These are phyloP conservation scores for Colletotrichum paranaense DNA, from an alignment of 2,329 filamentous ascomycete species.

Conservation along the genomic window DNA sequence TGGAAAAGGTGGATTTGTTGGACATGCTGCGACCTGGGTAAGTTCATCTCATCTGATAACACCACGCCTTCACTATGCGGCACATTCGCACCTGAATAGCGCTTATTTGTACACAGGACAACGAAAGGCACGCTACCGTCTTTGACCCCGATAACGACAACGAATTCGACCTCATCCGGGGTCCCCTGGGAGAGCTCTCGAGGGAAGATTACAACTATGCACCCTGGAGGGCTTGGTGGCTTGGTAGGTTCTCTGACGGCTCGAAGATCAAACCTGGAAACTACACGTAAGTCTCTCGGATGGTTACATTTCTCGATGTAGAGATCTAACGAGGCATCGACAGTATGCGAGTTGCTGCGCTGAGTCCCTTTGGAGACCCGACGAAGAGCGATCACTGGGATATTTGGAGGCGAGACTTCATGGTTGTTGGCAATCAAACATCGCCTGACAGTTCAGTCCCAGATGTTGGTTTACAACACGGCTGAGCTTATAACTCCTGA, in stretches of 20 bases:
- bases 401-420: slow-evolving; percentile 3
- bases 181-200: slow-evolving; percentile 7
- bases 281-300: slow-evolving; percentile 6
- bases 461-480: not conserved
- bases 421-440: not conserved
- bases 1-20: slow-evolving; percentile 52
- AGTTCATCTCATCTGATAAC: not conserved
- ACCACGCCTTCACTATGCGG: no score
- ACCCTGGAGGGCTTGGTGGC: slow-evolving; percentile 26
- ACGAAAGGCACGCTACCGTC: not conserved
- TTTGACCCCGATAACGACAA: slow-evolving; percentile 25
- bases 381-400: slow-evolving; percentile 26
- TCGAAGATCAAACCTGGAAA: slow-evolving; percentile 26
- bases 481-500: not conserved
- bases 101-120: slow-evolving; percentile 2
- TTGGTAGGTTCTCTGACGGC: slow-evolving; percentile 24
- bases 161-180: slow-evolving; percentile 24
- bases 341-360: slow-evolving; percentile 32
- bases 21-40: slow-evolving; percentile 38
- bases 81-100: not conserved
- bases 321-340: not conserved
- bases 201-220: slow-evolving; percentile 14
- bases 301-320: accelerated
- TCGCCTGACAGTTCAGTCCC: not conserved
- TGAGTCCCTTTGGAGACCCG: slow-evolving; percentile 29